A percentile compares a stretch with the other conserved stretches of the same genome.
Conservation (phyloP, 352 stramenopile species). For the Phytopythium oedochilum region DNA sequence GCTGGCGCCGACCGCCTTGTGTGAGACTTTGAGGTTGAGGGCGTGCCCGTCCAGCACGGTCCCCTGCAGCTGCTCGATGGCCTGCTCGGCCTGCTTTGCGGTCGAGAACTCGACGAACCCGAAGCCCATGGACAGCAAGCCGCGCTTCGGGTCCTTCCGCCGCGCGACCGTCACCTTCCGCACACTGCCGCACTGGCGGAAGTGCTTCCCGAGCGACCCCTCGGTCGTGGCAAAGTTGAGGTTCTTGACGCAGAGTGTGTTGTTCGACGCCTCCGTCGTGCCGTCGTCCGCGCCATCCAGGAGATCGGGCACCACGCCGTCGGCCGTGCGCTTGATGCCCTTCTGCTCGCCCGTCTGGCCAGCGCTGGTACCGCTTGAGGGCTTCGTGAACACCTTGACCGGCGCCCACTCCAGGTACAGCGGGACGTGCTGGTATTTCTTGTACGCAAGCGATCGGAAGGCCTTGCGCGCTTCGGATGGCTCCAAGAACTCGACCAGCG, state of each 20-base stretch:
- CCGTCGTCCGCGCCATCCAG: slow-evolving; percentile 65
- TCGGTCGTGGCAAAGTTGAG: slow-evolving; percentile 97
- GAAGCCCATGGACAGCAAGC: slow-evolving; percentile 96
- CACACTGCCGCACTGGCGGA: slow-evolving; percentile 62
- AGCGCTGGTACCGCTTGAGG: slow-evolving; percentile 11
- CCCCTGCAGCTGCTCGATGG: slow-evolving; percentile 65
- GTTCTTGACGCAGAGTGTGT: slow-evolving; percentile 98
- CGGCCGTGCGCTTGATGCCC: slow-evolving; percentile 48
- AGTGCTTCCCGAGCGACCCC: slow-evolving; percentile 71
- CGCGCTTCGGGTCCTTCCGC: slow-evolving; percentile 74
- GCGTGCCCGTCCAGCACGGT: slow-evolving; percentile 94
- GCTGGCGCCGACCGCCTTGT: slow-evolving; percentile 67
- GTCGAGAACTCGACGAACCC: slow-evolving; percentile 98
- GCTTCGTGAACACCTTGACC: slow-evolving; percentile 68
- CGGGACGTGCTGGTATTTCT: slow-evolving; percentile 97
- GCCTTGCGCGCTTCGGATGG: slow-evolving; percentile 93
- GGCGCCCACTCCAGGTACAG: slow-evolving; percentile 99
- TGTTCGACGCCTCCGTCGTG: slow-evolving; percentile 42
- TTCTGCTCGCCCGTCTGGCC: slow-evolving; percentile 21
- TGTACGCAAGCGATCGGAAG: slow-evolving; percentile 97
- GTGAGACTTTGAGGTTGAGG: slow-evolving; percentile 93
- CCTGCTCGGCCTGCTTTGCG: slow-evolving; percentile 81
- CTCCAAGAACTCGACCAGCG: slow-evolving; percentile 95
- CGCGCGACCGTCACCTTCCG: slow-evolving; percentile 86
- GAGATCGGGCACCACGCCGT: slow-evolving; percentile 43